Conservation (phyloP, 495 filamentous ascomycete species). For the Ramalina peruviana region DNA sequence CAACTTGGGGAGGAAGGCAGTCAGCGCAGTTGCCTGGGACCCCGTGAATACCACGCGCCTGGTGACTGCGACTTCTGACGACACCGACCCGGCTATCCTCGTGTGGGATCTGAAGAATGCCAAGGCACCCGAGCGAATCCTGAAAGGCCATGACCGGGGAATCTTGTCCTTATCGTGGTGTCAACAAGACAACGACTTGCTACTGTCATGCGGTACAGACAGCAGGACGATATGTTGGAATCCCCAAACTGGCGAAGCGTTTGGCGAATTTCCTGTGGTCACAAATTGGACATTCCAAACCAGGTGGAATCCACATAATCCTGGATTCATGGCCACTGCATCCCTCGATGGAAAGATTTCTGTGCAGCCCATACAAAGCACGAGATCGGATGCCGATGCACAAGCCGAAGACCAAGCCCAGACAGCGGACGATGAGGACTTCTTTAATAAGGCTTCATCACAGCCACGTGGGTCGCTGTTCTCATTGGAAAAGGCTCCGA, state of each 20-base stretch:
- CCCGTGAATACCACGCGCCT: conserved; percentile 88
- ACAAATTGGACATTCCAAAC: conserved; percentile 99
- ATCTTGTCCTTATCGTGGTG: conserved; percentile 96
- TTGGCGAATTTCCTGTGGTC: conserved; percentile 90
- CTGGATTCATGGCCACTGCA: conserved; percentile 78
- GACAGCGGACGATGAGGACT: conserved; percentile 79
- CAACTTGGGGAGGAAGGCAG: conserved; percentile 79
- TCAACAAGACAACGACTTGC: conserved; percentile 72
- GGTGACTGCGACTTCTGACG: conserved; percentile 81
- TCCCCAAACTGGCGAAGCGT: conserved; percentile 69
- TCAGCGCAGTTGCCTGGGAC: conserved; percentile 95
- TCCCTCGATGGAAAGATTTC: conserved; percentile 94
- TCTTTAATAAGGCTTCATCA: conserved; percentile 85
- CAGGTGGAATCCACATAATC: conserved; percentile 86
- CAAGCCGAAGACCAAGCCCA: conserved; percentile 45
- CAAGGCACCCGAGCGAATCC: conserved; percentile 78
- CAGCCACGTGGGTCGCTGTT: conserved; percentile 83
- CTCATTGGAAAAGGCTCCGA: conserved; percentile 71
- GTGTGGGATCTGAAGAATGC: conserved; percentile 95
- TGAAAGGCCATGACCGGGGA: conserved; percentile 82
- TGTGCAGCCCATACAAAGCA: conserved; percentile 86
- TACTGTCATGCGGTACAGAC: conserved; percentile 93
- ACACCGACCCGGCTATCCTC: conserved; percentile 75
- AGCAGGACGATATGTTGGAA: conserved; percentile 96
- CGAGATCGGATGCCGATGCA: conserved; percentile 38